Percentiles rank a stretch among this genome's conserved stretches.
Conservation (phyloP, 1,139 yeast species). For the Yamadazyma trypodendri region DNA sequence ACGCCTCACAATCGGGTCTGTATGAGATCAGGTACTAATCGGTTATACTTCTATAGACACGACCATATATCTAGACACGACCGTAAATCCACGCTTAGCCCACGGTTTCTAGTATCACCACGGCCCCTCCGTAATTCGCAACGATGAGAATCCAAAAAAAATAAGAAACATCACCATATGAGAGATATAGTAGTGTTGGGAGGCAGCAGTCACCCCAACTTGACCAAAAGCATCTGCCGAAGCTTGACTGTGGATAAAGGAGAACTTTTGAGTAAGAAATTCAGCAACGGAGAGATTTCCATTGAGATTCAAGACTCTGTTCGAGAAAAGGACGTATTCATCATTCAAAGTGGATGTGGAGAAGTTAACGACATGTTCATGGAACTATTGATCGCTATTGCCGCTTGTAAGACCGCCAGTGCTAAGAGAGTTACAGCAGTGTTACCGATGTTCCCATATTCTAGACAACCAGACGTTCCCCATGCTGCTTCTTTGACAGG, state of each 20-base stretch:
- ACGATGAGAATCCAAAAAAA: too few relatives aligned
- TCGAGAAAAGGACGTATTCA: slow-evolving; percentile 90
- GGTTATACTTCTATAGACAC: not conserved
- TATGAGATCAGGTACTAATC: slow-evolving; percentile 68
- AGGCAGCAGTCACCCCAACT: slow-evolving; percentile 70
- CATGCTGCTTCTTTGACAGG: slow-evolving; percentile 66
- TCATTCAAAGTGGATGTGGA: slow-evolving; percentile 79
- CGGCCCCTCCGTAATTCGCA: too few relatives aligned
- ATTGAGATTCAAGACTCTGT: slow-evolving; percentile 81
- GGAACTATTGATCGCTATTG: slow-evolving; percentile 82
- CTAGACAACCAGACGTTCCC: slow-evolving; percentile 96
- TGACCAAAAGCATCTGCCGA: slow-evolving; percentile 61
- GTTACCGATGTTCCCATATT: slow-evolving; percentile 90
- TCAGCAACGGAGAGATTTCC: slow-evolving; percentile 87
- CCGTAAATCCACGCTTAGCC: too few relatives aligned
- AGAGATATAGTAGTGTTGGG: slow-evolving; percentile 75
- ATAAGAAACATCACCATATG: slow-evolving; percentile 35
- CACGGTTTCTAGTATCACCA: too few relatives aligned
- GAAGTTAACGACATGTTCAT: slow-evolving; percentile 88
- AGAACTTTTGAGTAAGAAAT: slow-evolving; percentile 54
- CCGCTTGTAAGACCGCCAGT: slow-evolving; percentile 95
- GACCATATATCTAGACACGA: too few relatives aligned
- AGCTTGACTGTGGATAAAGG: slow-evolving; percentile 64
- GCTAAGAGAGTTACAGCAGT: slow-evolving; percentile 94
- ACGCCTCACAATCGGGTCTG: slow-evolving; percentile 70